Evolutionary conservation across 2,329 filamentous ascomycete genomes (phyloP).

Genomic region (Aspergillus aculeatinus): DNA sequence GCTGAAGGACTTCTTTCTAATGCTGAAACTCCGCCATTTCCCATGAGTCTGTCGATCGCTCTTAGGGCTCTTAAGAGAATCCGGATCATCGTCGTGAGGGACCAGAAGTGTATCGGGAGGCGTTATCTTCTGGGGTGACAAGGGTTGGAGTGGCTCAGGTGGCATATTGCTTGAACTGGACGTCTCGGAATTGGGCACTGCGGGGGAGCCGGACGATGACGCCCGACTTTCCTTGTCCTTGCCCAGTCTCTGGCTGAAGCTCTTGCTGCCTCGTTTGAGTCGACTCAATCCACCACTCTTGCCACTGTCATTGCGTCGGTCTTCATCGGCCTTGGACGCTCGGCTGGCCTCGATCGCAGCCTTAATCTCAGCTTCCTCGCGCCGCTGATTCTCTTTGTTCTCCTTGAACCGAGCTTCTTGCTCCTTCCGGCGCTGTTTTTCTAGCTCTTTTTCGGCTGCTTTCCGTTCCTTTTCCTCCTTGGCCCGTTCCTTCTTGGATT

Average conservation of each 20-base stretch:
- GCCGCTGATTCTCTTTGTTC: constrained; percentile 51
- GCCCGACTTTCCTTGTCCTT: constrained; percentile 39
- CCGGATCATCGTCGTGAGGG: constrained; percentile 20
- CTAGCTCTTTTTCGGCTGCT: constrained; percentile 47
- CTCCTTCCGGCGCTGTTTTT: constrained; percentile 56
- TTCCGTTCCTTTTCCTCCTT: constrained; percentile 60
- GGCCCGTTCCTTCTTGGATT: constrained; percentile 66
- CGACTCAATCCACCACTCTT: constrained; percentile 57
- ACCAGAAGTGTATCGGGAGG: constrained; percentile 2
- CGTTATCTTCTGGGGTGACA: background rate
- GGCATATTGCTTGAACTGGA: constrained; percentile 12
- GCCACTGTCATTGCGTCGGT: constrained; percentile 36
- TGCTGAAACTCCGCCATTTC: constrained; percentile 44
- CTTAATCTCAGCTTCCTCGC: constrained; percentile 61
- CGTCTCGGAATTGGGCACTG: constrained; percentile 22
- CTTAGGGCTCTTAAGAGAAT: constrained; percentile 22
- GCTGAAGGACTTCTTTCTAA: constrained; percentile 47
- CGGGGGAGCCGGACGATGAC: constrained; percentile 28
- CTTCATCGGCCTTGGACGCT: constrained; percentile 57
- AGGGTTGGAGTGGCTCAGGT: constrained; percentile 14
- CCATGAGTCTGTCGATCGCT: constrained; percentile 21
- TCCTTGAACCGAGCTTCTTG: constrained; percentile 54
- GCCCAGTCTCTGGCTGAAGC: constrained; percentile 69
- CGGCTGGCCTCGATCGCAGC: constrained; percentile 67
- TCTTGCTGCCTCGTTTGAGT: constrained; percentile 71